Conservation (phyloP, 2,329 filamentous ascomycete species). For the Pseudopithomyces chartarum region DNA sequence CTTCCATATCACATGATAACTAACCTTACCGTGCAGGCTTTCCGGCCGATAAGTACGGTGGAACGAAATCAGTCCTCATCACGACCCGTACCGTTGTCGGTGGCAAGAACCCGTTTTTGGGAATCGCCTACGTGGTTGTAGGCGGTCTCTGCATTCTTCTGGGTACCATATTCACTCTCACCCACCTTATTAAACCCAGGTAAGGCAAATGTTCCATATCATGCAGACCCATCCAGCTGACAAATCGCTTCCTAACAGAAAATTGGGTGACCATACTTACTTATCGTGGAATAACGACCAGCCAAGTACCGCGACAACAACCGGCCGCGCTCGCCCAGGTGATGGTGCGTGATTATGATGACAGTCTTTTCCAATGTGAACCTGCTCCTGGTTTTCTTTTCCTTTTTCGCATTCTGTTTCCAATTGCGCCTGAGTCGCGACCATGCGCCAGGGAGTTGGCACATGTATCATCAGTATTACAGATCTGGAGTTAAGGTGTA, state of each 20-base stretch:
- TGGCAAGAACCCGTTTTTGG: slow-evolving; percentile 92
- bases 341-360: slow-evolving; percentile 38
- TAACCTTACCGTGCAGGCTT: slow-evolving; percentile 66
- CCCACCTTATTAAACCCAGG: slow-evolving; percentile 90
- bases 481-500: slow-evolving; percentile 37
- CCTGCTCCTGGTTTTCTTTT: background rate
- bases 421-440: slow-evolving; percentile 23
- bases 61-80: slow-evolving; percentile 87
- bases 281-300: slow-evolving; percentile 89
- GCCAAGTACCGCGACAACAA: slow-evolving; percentile 60
- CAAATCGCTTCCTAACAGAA: slow-evolving; percentile 59
- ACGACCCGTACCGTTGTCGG: slow-evolving; percentile 92
- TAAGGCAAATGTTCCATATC: slow-evolving; percentile 49
- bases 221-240: slow-evolving; percentile 14
- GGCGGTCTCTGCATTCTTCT: slow-evolving; percentile 91
- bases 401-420: slow-evolving; percentile 14
- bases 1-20: slow-evolving; percentile 11
- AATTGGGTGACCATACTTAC: slow-evolving; percentile 97
- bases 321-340: slow-evolving; percentile 45
- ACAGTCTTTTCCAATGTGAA: slow-evolving; percentile 20
- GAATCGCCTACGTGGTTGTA: slow-evolving; percentile 93
- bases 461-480: slow-evolving; percentile 36
- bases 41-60: slow-evolving; percentile 75
- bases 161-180: slow-evolving; percentile 84
- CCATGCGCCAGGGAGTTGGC: slow-evolving; percentile 22